These are phyloP conservation scores for Trichopus zeylanicus DNA, from an alignment of 116 monocot species.

Conservation along the genomic window DNA sequence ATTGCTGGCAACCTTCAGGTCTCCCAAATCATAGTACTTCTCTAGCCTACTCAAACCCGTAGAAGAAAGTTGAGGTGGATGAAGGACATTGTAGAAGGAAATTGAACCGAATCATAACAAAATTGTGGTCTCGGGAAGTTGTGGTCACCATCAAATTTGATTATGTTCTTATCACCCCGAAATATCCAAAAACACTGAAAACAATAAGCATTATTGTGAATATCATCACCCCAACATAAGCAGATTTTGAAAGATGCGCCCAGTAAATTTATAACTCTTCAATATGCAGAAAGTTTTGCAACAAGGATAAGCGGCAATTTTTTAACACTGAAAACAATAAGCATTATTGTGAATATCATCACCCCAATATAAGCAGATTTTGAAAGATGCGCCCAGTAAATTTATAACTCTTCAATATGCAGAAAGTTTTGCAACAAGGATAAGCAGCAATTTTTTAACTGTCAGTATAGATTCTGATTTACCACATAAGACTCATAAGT, in stretches of 20 bases:
- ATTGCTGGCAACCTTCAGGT: constrained; percentile 48
- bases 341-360: no score
- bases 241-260: not conserved
- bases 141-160: constrained; percentile 98
- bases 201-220: not conserved
- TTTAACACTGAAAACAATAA: no score
- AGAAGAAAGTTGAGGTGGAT: constrained; percentile 66
- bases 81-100: constrained; percentile 96
- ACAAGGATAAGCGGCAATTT: not conserved
- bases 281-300: not conserved
- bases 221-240: not conserved
- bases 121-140: constrained; percentile 96
- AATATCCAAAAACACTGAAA: not conserved
- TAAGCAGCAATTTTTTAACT: not conserved
- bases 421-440: not conserved
- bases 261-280: not conserved
- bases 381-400: not conserved
- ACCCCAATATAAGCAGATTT: no score
- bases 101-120: constrained; percentile 97
- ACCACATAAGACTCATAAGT: constrained; percentile 88
- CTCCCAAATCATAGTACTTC: constrained; percentile 78
- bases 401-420: not conserved
- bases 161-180: constrained; percentile 95
- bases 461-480: constrained; percentile 13
- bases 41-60: constrained; percentile 52